Evolutionary conservation across 495 filamentous ascomycete species (phyloP), one percentile per base, ranked within the genome.

Genomic region (Neurospora cerealis): DNA sequence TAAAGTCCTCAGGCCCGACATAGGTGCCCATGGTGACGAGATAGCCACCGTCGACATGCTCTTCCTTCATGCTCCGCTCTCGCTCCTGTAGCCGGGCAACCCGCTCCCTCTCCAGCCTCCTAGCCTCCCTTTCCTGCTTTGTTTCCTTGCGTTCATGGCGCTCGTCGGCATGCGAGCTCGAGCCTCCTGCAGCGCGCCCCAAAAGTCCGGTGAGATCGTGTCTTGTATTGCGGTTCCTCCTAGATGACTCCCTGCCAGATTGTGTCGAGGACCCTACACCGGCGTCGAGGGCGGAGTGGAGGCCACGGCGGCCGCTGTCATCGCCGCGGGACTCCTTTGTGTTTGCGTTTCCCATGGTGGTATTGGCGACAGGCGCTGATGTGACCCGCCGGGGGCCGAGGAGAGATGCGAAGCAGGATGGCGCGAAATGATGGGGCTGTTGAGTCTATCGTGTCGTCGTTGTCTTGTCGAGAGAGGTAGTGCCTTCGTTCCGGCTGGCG

Each of bases 11-110:
- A 21, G 89, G 85, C 4, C 95, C 93, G 8, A 92, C 94, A 79
- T 99, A 99, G 46, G 94, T 91, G 34, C 96, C 96, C 81, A 97
- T 90, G 0, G 96, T 99, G 46, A 98, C 96, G 38, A 98, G 83
- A 83, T 92, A 98, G 38, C 96, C 96, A 39, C 96, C 96, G 84
- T 98, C 96, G 38, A 97, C 92, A 81, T 93, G 89, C 77, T 98
- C 96, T 76, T 98, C 95, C 76, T 87, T 91, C 85, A 98, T 92
- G 80, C 96, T 99, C 79, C 93, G 87, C 82, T 97, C 95, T 37
- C 95, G 87, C 80, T 99, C 96, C 80, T 92, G 93, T 66, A 89
- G 74, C 46, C 96, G 86, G 21, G 87, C 88, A 4, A 84, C 81
- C 36, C 92, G 88, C 81, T 98, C 96, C 80, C 89, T 91, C 82